phyloP scores from a whole-genome alignment of 805 yeast species.

The Dipodascopsis uninucleata region DNA sequence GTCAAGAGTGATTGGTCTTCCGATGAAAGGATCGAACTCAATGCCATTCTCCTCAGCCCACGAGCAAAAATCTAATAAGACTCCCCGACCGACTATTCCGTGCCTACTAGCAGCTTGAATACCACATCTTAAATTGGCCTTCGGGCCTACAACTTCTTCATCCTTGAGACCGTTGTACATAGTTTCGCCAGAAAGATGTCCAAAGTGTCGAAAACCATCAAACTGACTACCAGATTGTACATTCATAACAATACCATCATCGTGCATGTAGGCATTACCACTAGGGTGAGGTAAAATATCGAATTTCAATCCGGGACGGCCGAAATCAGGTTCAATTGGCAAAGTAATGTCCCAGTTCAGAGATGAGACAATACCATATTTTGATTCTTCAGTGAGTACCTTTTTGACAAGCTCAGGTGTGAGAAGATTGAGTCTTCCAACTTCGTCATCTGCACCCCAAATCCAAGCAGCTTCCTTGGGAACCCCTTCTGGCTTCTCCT shows the following conservation, averaged over 20 bases:
- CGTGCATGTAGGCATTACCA: slow-evolving; percentile 20
- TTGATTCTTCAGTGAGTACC: slow-evolving; percentile 19
- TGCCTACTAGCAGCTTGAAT: slow-evolving; percentile 27
- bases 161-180: slow-evolving; percentile 30
- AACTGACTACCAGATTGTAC: slow-evolving; percentile 36
- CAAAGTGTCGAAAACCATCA: slow-evolving; percentile 36
- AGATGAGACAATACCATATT: slow-evolving; percentile 22
- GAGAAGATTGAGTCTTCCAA: slow-evolving; percentile 28
- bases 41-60: slow-evolving; percentile 34
- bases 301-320: slow-evolving; percentile 29
- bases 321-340: slow-evolving; percentile 28
- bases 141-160: slow-evolving; percentile 27
- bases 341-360: slow-evolving; percentile 31
- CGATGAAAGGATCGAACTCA: slow-evolving; percentile 31
- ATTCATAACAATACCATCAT: slow-evolving; percentile 32
- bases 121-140: slow-evolving; percentile 22
- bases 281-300: slow-evolving; percentile 14
- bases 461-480: slow-evolving; percentile 32
- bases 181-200: slow-evolving; percentile 28
- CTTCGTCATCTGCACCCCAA: slow-evolving; percentile 31
- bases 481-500: slow-evolving; percentile 10
- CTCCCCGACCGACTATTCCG: slow-evolving; percentile 39
- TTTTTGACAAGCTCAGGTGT: slow-evolving; percentile 27
- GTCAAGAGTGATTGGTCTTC: slow-evolving; percentile 30
- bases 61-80: slow-evolving; percentile 35